Evolutionary conservation across 257 asterid genomes (phyloP).

Genomic region (Catharanthus roseus): DNA sequence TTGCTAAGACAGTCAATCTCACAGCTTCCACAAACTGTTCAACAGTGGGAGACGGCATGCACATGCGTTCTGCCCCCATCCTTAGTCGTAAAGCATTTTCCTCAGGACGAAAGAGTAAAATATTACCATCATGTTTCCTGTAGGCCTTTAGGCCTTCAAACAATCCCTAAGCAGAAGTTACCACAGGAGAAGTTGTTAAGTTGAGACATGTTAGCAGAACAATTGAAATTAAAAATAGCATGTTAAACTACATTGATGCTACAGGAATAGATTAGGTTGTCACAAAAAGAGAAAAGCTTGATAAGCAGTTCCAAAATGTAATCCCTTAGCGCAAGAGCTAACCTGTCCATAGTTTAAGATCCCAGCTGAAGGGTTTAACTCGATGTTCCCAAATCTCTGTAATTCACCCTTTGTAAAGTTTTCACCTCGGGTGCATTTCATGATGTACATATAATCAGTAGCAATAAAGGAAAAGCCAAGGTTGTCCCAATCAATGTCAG

Average conservation of each 20-base stretch:
- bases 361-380: slow-evolving; percentile 91
- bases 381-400: slow-evolving; percentile 83
- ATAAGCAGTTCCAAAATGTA: background rate
- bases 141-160: slow-evolving; percentile 92
- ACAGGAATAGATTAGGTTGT: background rate
- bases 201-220: background rate
- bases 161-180: slow-evolving; percentile 50
- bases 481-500: slow-evolving; percentile 90
- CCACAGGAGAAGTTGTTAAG: background rate
- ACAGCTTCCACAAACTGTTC: slow-evolving; percentile 89
- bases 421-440: slow-evolving; percentile 75
- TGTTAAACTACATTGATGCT: background rate
- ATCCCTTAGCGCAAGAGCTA: slow-evolving; percentile 6
- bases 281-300: background rate
- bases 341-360: slow-evolving; percentile 97
- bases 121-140: slow-evolving; percentile 68
- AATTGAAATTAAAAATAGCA: background rate
- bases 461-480: slow-evolving; percentile 69
- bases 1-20: slow-evolving; percentile 76
- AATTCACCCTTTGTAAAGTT: slow-evolving; percentile 64
- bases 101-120: slow-evolving; percentile 79
- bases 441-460: slow-evolving; percentile 86
- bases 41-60: slow-evolving; percentile 93
- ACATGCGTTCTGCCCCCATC: slow-evolving; percentile 93
- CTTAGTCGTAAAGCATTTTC: slow-evolving; percentile 70